These are phyloP conservation scores for Acanthamoeba lenticulata DNA, from an alignment of 208 protist species.

Conservation along the genomic window DNA sequence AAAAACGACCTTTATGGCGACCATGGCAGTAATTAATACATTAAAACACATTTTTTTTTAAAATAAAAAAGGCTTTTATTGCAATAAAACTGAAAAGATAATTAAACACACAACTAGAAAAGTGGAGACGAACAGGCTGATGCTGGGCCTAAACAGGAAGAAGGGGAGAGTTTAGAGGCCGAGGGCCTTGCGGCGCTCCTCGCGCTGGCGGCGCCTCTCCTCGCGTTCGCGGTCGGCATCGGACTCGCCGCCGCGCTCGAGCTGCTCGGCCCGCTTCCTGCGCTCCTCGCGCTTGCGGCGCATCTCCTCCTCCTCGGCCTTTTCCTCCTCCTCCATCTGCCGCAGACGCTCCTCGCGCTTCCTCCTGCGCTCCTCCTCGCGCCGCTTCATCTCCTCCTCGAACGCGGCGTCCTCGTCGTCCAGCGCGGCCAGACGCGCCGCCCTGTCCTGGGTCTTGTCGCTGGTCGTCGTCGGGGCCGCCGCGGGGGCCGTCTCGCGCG, in stretches of 20 bases:
- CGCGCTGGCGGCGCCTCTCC: background rate
- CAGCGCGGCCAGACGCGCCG: background rate
- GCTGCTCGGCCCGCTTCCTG: conserved; percentile 26
- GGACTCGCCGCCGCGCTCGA: background rate
- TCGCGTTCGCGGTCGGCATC: conserved; percentile 13
- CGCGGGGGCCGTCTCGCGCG: background rate
- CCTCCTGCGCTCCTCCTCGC: conserved; percentile 37
- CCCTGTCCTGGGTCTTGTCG: background rate
- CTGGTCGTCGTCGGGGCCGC: background rate
- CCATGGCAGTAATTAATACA: too few species aligned
- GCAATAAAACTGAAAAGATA: too few species aligned
- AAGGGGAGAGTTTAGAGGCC: background rate
- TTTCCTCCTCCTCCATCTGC: conserved; percentile 34
- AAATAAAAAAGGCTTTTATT: too few species aligned
- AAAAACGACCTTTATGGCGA: too few species aligned
- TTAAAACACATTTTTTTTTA: too few species aligned
- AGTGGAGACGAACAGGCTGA: too few species aligned
- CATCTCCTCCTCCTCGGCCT: conserved; percentile 54
- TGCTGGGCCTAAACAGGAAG: too few species aligned
- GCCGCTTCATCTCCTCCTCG: conserved; percentile 27
- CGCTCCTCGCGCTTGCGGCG: conserved; percentile 43
- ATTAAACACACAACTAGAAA: too few species aligned
- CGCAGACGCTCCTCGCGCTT: background rate
- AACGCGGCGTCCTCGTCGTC: conserved; percentile 32
- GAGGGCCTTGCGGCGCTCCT: conserved; percentile 23